Percentiles rank a stretch among this genome's conserved stretches.
Evolutionary conservation across 306 rosid genomes (phyloP).

Genomic region (Begonia loranthoides): DNA sequence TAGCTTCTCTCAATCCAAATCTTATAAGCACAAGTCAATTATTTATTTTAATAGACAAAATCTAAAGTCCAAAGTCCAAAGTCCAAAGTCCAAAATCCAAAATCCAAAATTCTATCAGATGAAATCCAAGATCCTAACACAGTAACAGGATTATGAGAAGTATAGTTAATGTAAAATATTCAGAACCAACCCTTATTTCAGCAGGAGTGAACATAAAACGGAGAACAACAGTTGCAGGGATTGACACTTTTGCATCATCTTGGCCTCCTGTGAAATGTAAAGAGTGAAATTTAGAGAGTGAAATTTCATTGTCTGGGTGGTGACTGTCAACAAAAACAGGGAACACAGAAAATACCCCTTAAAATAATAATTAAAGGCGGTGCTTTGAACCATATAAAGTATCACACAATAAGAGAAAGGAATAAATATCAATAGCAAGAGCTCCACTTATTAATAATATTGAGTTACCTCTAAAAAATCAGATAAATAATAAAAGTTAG

Average conservation of each 20-base stretch:
- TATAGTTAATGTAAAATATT: not conserved
- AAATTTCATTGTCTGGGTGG: constrained; percentile 8
- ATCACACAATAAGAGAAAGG: not conserved
- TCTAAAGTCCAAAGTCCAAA: no score
- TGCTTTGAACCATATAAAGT: not conserved
- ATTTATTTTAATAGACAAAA: no score
- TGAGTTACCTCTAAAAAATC: no score
- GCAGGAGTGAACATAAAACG: constrained; percentile 75
- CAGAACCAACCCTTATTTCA: constrained; percentile 61
- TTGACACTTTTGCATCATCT: constrained; percentile 65
- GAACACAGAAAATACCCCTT: not conserved
- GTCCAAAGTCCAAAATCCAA: no score
- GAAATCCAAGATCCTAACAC: no score
- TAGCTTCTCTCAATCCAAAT: no score
- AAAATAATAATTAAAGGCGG: not conserved
- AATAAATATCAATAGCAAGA: no score
- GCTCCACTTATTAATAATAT: no score
- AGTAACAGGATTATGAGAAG: not conserved
- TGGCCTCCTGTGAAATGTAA: constrained; percentile 58
- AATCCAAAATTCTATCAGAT: no score
- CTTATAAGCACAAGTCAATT: no score
- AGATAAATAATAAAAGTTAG: no score
- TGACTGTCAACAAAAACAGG: not conserved
- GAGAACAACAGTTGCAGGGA: constrained; percentile 77
- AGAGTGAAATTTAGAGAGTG: not conserved